Base-by-base conservation (phyloP, 495 filamentous ascomycete species). In the Neurospora terricola region DNA sequence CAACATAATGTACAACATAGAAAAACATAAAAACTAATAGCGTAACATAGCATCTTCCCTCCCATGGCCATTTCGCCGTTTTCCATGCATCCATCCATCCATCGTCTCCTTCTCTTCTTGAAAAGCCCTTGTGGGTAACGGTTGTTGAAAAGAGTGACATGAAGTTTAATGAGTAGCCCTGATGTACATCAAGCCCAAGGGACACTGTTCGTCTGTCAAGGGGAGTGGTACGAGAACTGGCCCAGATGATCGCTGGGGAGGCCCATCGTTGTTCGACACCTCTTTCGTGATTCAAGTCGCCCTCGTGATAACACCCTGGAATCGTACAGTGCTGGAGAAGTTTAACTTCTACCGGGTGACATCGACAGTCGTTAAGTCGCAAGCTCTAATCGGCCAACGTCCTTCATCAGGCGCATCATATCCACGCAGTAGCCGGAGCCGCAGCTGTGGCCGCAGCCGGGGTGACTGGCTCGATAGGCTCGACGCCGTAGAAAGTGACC, bases 401-500 rank as follows among this genome's bases (percentile, higher is more conserved):
- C 2, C 48, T 59, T 59, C 48, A 27, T 6, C 11, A 59, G 23
- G 54, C 54, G 27, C 27, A 37, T 37, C 38, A 38, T 43, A 40
- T 70, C 69, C 36, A 38, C 27, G 69, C 69, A 14, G 7, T 70
- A 21, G 18, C 38, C 30, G 81, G 38, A 80, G 81, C 79, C 80
- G 36, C 30, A 70, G 38, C 34, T 27, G 54, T 12, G n/a, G 34
- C 79, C 79, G 36, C 34, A 66, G 30, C 34, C 38, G 54, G n/a
- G 12, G 34, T 40, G 72, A 69, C 40, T 72, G 59, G n/a, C 62
- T 54, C 34, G 76, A 75, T 2, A 75, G 54, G 54, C 27, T 66
- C 54, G 30, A 66, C 75, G 23, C 62, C 71, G 71, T 85, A 83
- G 74, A 85, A 83, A 39, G 74, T 82, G 38, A 78, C 74, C 42